phyloP scores from a whole-genome alignment of 2,329 filamentous ascomycete species.

The Kalmusia sp. region DNA sequence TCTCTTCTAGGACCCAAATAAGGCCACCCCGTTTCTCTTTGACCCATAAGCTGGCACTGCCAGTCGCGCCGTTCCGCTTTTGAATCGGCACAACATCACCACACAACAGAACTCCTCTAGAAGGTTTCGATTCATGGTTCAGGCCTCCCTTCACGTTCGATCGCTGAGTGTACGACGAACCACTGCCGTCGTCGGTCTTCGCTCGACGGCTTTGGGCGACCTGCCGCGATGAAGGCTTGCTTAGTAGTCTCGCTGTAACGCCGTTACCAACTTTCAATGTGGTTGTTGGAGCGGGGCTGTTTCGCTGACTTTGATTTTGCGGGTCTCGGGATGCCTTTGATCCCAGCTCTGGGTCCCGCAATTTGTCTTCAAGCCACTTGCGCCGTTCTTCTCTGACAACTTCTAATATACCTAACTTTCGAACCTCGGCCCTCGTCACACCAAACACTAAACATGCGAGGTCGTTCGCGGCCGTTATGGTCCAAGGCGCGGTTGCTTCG shows the following conservation, averaged over 20 bases:
- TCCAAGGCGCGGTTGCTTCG: slow-evolving; percentile 89
- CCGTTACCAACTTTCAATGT: slow-evolving; percentile 74
- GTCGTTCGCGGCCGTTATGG: slow-evolving; percentile 94
- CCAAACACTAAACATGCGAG: slow-evolving; percentile 97
- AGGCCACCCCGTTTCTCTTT: slow-evolving; percentile 94
- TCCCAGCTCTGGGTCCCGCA: slow-evolving; percentile 68
- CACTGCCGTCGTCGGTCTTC: slow-evolving; percentile 68
- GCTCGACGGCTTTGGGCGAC: slow-evolving; percentile 63
- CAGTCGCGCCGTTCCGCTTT: slow-evolving; percentile 90
- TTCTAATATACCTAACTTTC: slow-evolving; percentile 92
- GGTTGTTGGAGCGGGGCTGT: slow-evolving; percentile 45
- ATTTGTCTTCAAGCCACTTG: slow-evolving; percentile 86
- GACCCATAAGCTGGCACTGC: slow-evolving; percentile 95
- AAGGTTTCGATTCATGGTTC: slow-evolving; percentile 76
- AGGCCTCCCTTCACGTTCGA: slow-evolving; percentile 62
- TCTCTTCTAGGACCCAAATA: slow-evolving; percentile 98
- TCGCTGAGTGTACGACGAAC: slow-evolving; percentile 52
- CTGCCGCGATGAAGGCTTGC: slow-evolving; percentile 74
- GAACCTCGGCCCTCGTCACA: slow-evolving; percentile 94
- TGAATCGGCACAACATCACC: slow-evolving; percentile 98
- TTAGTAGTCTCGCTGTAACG: slow-evolving; percentile 86
- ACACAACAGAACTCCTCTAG: slow-evolving; percentile 87
- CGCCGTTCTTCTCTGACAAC: slow-evolving; percentile 90
- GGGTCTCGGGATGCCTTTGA: slow-evolving; percentile 41
- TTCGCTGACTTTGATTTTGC: slow-evolving; percentile 40